phyloP scores from a whole-genome alignment of 2,329 filamentous ascomycete genomes.

The Cladorrhinum sp. region DNA sequence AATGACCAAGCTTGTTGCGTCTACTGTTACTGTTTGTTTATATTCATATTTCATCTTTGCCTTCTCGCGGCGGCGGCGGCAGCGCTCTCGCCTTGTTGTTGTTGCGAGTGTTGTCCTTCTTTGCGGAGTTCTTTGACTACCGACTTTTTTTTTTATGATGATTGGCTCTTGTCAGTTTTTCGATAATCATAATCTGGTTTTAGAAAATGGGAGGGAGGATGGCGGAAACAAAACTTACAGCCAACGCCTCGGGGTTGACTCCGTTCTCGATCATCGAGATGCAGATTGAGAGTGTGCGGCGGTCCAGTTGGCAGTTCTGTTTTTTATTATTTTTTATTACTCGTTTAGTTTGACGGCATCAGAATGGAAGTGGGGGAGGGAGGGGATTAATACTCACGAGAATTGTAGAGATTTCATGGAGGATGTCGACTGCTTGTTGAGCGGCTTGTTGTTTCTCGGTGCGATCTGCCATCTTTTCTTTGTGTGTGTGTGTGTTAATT shows the following conservation, averaged over 20 bases:
- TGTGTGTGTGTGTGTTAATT: background rate
- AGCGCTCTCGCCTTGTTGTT: background rate
- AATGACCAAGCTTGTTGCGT: too few species aligned
- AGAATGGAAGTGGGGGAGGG: background rate
- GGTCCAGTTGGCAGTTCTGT: constrained; percentile 90
- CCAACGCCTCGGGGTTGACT: constrained; percentile 90
- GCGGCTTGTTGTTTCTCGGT: constrained; percentile 70
- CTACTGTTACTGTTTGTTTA: too few species aligned
- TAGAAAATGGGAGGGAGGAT: background rate
- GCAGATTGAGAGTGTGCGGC: constrained; percentile 87
- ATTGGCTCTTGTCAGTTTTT: too few species aligned
- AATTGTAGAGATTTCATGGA: constrained; percentile 83
- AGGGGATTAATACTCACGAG: constrained; percentile 60
- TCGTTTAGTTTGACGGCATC: too few species aligned
- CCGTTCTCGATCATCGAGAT: constrained; percentile 97
- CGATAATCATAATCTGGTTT: background rate
- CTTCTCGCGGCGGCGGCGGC: constrained; percentile 1
- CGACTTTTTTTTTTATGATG: background rate
- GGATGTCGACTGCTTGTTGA: constrained; percentile 77
- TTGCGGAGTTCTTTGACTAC: constrained; percentile 6
- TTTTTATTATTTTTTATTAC: too few species aligned
- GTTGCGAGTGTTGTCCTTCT: constrained; percentile 1
- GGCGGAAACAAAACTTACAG: constrained; percentile 55
- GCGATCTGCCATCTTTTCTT: constrained; percentile 38
- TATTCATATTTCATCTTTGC: background rate